Evolutionary conservation across 2,329 filamentous ascomycete genomes (phyloP).

Genomic region (Grosmannia huntii): DNA sequence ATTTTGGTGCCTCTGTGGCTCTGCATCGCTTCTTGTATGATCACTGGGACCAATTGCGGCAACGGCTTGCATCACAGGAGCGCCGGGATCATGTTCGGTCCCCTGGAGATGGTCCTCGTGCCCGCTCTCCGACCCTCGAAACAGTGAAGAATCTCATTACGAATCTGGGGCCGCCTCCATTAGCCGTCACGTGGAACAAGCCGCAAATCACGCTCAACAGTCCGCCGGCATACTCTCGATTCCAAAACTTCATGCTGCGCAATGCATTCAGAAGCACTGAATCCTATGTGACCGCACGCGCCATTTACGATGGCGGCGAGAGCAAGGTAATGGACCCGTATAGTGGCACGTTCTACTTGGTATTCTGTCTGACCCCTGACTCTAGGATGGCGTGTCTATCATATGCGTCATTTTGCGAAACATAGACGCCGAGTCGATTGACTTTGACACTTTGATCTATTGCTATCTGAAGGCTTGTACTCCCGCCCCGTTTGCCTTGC

Average conservation of each 20-base stretch:
- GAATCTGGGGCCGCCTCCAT: slow-evolving; percentile 52
- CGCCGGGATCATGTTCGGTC: slow-evolving; percentile 42
- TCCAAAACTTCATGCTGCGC: slow-evolving; percentile 60
- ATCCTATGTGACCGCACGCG: slow-evolving; percentile 49
- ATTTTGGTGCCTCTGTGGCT: slow-evolving; percentile 59
- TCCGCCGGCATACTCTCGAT: slow-evolving; percentile 52
- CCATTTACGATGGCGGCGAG: slow-evolving; percentile 59
- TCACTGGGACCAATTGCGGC: slow-evolving; percentile 57
- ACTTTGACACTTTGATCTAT: slow-evolving; percentile 53
- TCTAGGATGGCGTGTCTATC: slow-evolving; percentile 50
- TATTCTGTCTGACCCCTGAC: background rate
- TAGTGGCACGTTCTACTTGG: background rate
- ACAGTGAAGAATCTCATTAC: slow-evolving; percentile 48
- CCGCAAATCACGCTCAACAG: slow-evolving; percentile 51
- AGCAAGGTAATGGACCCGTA: slow-evolving; percentile 37
- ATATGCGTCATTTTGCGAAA: slow-evolving; percentile 57
- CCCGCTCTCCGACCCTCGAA: slow-evolving; percentile 44
- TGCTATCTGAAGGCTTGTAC: slow-evolving; percentile 49
- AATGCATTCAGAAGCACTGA: slow-evolving; percentile 55
- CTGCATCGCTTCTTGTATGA: slow-evolving; percentile 59
- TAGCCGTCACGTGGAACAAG: slow-evolving; percentile 57
- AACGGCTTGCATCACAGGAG: slow-evolving; percentile 48
- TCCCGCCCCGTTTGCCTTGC: background rate
- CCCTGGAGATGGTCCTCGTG: slow-evolving; percentile 37
- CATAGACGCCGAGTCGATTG: slow-evolving; percentile 51